Percentiles rank a stretch among this genome's conserved stretches.
Conservation (phyloP, 495 filamentous ascomycete genomes). For the Usnea hakonensis region DNA sequence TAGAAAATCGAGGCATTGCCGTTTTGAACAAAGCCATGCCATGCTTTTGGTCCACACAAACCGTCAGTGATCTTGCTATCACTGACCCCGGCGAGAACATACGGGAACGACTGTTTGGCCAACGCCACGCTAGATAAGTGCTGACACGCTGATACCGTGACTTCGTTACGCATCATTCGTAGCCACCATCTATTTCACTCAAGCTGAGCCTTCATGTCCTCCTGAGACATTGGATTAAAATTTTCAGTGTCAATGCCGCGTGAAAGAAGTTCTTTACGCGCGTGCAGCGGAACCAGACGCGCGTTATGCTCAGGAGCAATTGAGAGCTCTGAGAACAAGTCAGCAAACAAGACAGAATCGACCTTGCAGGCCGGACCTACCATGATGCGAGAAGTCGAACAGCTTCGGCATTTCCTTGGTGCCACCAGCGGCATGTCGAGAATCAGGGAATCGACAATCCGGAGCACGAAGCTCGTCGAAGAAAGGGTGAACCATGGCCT, state of each 20-base stretch:
- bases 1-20: constrained; percentile 11
- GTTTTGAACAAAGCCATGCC: constrained; percentile 13
- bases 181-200: constrained; percentile 55
- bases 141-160: constrained; percentile 28
- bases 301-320: constrained; percentile 82
- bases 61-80: constrained; percentile 9
- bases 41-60: constrained; percentile 18
- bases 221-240: constrained; percentile 79
- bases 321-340: constrained; percentile 66
- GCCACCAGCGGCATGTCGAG: constrained; percentile 70
- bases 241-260: constrained; percentile 89
- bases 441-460: constrained; percentile 81
- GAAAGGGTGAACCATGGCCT: constrained; percentile 98
- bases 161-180: constrained; percentile 34
- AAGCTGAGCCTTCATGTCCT: constrained; percentile 95
- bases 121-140: constrained; percentile 26
- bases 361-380: constrained; percentile 45
- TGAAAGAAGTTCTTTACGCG: constrained; percentile 61
- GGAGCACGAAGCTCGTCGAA: constrained; percentile 95
- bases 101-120: constrained; percentile 26
- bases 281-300: constrained; percentile 77
- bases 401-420: constrained; percentile 75
- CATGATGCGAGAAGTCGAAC: constrained; percentile 91
- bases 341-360: constrained; percentile 13
- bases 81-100: constrained; percentile 17